phyloP scores from a whole-genome alignment of 2,329 filamentous ascomycete species.

The Fusarium odoratissimum region DNA sequence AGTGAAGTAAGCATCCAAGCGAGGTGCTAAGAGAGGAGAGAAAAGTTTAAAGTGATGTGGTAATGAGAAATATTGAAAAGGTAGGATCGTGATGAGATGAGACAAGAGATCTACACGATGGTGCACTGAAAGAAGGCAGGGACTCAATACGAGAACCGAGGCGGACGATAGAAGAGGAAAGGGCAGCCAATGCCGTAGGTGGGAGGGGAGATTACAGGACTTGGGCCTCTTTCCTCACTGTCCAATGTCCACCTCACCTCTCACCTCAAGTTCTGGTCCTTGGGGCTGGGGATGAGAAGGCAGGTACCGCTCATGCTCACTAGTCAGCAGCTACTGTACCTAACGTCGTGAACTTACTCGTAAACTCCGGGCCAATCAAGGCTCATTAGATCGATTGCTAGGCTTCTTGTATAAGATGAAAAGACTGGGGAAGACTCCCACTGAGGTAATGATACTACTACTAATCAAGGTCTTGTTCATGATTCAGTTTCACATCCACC shows the following conservation, averaged over 20 bases:
- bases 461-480: constrained; percentile 5
- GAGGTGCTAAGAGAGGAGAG: constrained; percentile 33
- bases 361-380: constrained; percentile 14
- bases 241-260: constrained; percentile 4
- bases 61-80: background rate
- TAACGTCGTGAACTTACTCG: background rate
- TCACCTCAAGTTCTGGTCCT: background rate
- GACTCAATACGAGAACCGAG: constrained; percentile 22
- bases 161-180: constrained; percentile 10
- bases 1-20: constrained; percentile 5
- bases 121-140: constrained; percentile 2
- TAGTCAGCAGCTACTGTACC: constrained; percentile 8
- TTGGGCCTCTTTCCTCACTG: constrained; percentile 14
- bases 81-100: constrained; percentile 13
- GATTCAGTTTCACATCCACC: constrained; percentile 24
- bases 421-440: background rate
- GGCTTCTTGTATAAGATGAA: background rate
- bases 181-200: constrained; percentile 3
- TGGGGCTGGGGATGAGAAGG: constrained; percentile 9
- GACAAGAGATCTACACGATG: constrained; percentile 25
- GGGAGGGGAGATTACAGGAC: constrained; percentile 43
- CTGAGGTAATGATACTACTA: background rate
- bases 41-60: constrained; percentile 1
- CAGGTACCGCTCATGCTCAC: background rate
- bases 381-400: constrained; percentile 8